A percentile compares a stretch with the other conserved stretches of the same genome.
Conservation (phyloP, 1,284 basidiomycete species). For the Sanguinoderma infundibulare region DNA sequence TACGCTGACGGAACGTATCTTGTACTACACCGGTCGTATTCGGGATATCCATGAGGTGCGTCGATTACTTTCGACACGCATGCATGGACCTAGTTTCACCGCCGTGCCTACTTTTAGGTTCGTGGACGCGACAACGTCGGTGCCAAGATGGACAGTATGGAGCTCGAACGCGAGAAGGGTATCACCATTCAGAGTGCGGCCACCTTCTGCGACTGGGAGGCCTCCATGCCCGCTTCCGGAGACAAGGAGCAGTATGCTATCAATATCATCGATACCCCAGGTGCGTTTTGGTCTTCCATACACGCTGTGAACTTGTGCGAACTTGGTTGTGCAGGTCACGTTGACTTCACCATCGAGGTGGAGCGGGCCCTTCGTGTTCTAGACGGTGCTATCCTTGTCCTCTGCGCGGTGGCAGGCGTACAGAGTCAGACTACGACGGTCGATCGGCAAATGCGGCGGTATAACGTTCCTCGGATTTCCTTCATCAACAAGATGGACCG, state of each 20-base stretch:
- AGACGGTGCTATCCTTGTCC: conserved; percentile 95
- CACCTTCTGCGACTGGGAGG: conserved; percentile 97
- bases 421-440: conserved; percentile 99
- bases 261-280: conserved; percentile 99
- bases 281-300: conserved; percentile 40
- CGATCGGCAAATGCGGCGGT: conserved; percentile 97
- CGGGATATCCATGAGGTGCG: conserved; percentile 95
- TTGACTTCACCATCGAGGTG: conserved; percentile 99
- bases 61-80: conserved; percentile 17
- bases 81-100: neutral
- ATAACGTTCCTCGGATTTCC: conserved; percentile 93
- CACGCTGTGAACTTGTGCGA: neutral
- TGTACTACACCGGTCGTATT: conserved; percentile 97
- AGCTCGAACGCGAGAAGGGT: conserved; percentile 97
- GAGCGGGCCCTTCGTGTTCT: conserved; percentile 96
- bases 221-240: conserved; percentile 65
- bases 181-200: conserved; percentile 99
- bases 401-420: conserved; percentile 97
- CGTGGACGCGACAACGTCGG: conserved; percentile 95
- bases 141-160: conserved; percentile 99
- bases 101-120: conserved; percentile 49
- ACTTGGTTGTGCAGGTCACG: conserved; percentile 71
- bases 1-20: conserved; percentile 95
- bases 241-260: conserved; percentile 87
- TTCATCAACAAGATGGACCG: conserved; percentile 99